These are phyloP conservation scores for Coemansia sp. DNA, from an alignment of 192 early-diverging fungal species.

Conservation along the genomic window DNA sequence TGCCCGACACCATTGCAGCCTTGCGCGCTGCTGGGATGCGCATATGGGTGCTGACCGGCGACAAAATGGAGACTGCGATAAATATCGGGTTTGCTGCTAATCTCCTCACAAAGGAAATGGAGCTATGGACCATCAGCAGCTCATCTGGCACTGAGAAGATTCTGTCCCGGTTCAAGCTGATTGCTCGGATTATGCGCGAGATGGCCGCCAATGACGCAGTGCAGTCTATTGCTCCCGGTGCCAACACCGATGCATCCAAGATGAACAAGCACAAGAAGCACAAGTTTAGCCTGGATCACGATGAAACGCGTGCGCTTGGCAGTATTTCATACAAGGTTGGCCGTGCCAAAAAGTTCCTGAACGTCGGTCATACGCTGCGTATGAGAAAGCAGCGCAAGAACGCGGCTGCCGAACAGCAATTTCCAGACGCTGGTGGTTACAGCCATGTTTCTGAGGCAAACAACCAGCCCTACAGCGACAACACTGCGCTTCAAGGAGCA, in stretches of 20 bases:
- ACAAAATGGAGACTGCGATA: slow-evolving; percentile 98
- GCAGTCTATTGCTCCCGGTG: background rate
- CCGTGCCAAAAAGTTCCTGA: slow-evolving; percentile 46
- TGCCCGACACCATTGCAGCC: slow-evolving; percentile 85
- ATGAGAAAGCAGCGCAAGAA: slow-evolving; percentile 16
- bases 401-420: slow-evolving; percentile 4
- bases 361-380: slow-evolving; percentile 33
- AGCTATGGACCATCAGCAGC: slow-evolving; percentile 63
- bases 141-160: slow-evolving; percentile 45
- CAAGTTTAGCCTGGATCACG: slow-evolving; percentile 28
- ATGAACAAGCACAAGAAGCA: background rate
- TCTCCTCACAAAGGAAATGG: slow-evolving; percentile 70
- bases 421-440: background rate
- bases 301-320: slow-evolving; percentile 47
- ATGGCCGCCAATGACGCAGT: slow-evolving; percentile 27
- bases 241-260: background rate
- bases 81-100: slow-evolving; percentile 93
- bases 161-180: slow-evolving; percentile 48
- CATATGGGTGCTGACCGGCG: slow-evolving; percentile 98
- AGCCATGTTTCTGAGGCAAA: background rate
- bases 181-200: slow-evolving; percentile 53
- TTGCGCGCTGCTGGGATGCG: slow-evolving; percentile 87
- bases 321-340: slow-evolving; percentile 54
- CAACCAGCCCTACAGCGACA: background rate
- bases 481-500: background rate